Evolutionary conservation across 495 filamentous ascomycete species (phyloP).

Genomic region (Arthonia radiata): DNA sequence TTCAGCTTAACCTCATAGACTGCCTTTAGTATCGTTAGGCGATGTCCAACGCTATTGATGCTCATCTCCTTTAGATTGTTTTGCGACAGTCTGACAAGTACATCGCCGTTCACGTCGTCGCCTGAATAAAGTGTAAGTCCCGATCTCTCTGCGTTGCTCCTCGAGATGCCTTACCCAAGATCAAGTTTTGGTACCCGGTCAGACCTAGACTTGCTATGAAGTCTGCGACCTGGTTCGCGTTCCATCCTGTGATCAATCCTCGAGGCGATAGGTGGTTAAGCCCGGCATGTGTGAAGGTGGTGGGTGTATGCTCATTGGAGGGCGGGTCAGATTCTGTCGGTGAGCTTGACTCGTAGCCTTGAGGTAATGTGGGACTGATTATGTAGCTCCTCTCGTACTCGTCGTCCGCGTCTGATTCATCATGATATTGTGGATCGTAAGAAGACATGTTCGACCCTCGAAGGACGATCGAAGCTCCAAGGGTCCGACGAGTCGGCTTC

Average conservation of each 20-base stretch:
- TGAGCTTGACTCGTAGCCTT: conserved; percentile 56
- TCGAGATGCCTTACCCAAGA: conserved; percentile 36
- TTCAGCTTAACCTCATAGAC: conserved; percentile 89
- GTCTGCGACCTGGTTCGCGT: conserved; percentile 63
- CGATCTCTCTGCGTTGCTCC: no score
- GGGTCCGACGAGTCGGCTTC: no score
- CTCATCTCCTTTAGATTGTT: conserved; percentile 90
- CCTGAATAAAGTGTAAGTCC: conserved; percentile 23
- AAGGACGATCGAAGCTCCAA: no score
- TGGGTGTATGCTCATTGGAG: conserved; percentile 70
- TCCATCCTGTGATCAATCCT: conserved; percentile 73
- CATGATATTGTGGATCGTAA: no score
- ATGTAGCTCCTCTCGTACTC: conserved; percentile 72
- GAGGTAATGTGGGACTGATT: conserved; percentile 45
- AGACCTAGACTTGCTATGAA: conserved; percentile 61
- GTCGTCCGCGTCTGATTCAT: conserved; percentile 81
- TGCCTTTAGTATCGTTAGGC: conserved; percentile 77
- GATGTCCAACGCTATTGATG: conserved; percentile 73
- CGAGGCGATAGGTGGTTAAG: conserved; percentile 45
- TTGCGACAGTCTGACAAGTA: conserved; percentile 66
- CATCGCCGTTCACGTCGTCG: conserved; percentile 83
- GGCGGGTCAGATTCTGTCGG: conserved; percentile 60
- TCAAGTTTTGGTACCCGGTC: conserved; percentile 56
- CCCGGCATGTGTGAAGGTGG: conserved; percentile 46
- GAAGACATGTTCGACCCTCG: no score